phyloP scores from a whole-genome alignment of 2,329 filamentous ascomycete genomes.

The Fusarium sp. region DNA sequence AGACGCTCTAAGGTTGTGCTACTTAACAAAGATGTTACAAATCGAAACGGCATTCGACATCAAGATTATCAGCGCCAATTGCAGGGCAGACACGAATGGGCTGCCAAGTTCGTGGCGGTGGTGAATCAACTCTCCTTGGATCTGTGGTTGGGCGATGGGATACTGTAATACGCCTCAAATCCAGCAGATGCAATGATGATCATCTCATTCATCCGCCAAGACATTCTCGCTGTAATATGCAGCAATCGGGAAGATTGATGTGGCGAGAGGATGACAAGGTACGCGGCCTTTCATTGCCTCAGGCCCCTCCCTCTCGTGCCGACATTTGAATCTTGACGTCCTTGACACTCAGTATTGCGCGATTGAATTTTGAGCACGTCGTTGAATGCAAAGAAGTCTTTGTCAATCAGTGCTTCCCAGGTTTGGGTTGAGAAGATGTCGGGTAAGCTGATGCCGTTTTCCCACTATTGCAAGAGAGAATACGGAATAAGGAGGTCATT shows the following conservation, averaged over 20 bases:
- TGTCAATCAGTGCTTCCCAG: no score
- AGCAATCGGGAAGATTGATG: background rate
- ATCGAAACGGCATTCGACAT: background rate
- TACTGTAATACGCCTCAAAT: background rate
- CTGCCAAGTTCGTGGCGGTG: background rate
- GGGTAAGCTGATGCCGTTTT: no score
- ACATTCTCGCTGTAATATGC: background rate
- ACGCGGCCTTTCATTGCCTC: background rate
- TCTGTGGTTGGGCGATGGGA: background rate
- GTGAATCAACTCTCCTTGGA: background rate
- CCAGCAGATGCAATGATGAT: background rate
- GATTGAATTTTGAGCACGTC: no score
- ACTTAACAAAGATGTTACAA: background rate
- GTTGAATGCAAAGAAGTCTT: no score
- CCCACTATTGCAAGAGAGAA: no score
- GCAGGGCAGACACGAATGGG: background rate
- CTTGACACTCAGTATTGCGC: no score
- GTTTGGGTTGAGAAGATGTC: no score
- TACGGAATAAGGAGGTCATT: no score
- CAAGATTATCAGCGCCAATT: background rate
- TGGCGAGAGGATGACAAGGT: background rate
- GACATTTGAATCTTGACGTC: no score
- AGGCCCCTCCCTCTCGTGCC: background rate
- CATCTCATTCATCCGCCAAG: background rate
- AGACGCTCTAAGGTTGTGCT: accelerated